Percentiles rank a stretch among this genome's conserved stretches.
Conservation (phyloP, 352 stramenopile species). For the Hyaloperonospora arabidopsidis region DNA sequence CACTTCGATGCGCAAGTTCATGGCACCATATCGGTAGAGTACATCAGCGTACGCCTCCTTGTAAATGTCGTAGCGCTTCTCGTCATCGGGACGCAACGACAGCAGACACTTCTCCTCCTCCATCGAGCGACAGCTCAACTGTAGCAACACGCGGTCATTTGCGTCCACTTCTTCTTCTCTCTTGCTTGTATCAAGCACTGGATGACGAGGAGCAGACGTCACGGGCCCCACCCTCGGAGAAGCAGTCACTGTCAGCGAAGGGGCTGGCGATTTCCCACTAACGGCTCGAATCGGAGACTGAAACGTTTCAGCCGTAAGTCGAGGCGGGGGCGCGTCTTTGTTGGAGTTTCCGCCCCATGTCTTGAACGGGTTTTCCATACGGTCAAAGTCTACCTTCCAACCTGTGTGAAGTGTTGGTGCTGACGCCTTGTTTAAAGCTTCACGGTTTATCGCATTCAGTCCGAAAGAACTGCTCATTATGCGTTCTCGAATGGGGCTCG, state of each 20-base stretch:
- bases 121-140: constrained; percentile 34
- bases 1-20: constrained; percentile 61
- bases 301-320: constrained; percentile 49
- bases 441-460: constrained; percentile 9
- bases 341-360: constrained; percentile 46
- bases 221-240: constrained; percentile 16
- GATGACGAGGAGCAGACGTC: constrained; percentile 17
- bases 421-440: constrained; percentile 9
- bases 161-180: constrained; percentile 31
- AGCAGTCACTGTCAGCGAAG: constrained; percentile 25
- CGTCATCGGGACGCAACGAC: constrained; percentile 39
- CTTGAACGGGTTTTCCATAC: constrained; percentile 63
- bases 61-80: constrained; percentile 71
- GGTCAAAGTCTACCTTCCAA: constrained; percentile 71
- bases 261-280: constrained; percentile 24
- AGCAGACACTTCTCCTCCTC: constrained; percentile 43
- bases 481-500: constrained; percentile 22
- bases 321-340: constrained; percentile 37
- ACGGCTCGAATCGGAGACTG: constrained; percentile 28
- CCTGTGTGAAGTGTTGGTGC: constrained; percentile 6
- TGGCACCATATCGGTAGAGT: constrained; percentile 73
- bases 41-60: constrained; percentile 75
- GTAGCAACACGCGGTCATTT: constrained; percentile 43
- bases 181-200: constrained; percentile 1
- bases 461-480: constrained; percentile 11